phyloP scores from a whole-genome alignment of 2,329 filamentous ascomycete species.

The Colletotrichum phormii region DNA sequence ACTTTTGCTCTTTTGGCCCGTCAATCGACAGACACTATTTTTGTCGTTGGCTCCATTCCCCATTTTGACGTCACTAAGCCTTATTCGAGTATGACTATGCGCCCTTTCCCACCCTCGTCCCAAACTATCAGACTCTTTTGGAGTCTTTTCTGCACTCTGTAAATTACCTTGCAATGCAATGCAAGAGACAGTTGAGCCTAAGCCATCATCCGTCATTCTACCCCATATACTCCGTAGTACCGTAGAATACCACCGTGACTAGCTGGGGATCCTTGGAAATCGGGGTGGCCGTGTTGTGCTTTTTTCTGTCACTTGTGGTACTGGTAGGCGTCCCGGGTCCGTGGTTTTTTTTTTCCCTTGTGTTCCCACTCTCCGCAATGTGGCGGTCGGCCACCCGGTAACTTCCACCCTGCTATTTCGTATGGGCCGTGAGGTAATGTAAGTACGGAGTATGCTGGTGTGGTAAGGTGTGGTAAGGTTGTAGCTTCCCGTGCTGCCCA shows the following conservation, averaged over 20 bases:
- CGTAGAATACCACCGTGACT: not conserved
- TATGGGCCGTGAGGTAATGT: not conserved
- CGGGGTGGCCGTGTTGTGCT: slow-evolving; percentile 20
- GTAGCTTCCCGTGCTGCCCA: not conserved
- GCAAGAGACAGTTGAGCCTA: not conserved
- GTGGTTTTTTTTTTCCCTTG: not conserved
- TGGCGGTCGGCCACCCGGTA: slow-evolving; percentile 26
- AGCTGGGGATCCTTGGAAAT: not conserved
- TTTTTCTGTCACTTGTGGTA: not conserved
- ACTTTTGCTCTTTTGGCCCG: not conserved
- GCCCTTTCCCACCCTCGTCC: not conserved
- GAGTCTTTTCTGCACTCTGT: not conserved
- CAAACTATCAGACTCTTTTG: not conserved
- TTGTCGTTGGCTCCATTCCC: slow-evolving; percentile 1
- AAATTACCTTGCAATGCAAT: not conserved
- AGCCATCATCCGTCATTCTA: not conserved
- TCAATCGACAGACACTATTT: slow-evolving; percentile 6
- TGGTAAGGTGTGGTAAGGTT: not conserved
- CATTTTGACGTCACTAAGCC: slow-evolving; percentile 23
- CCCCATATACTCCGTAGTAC: not conserved
- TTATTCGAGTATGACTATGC: not conserved
- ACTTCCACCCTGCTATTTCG: slow-evolving; percentile 7
- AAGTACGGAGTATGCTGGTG: not conserved
- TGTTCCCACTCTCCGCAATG: slow-evolving; percentile 16
- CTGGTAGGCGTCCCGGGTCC: not conserved